A percentile compares a stretch with the other conserved stretches of the same genome.
Evolutionary conservation across 1,139 yeast species (phyloP).

Genomic region (Taphrina deformans): DNA sequence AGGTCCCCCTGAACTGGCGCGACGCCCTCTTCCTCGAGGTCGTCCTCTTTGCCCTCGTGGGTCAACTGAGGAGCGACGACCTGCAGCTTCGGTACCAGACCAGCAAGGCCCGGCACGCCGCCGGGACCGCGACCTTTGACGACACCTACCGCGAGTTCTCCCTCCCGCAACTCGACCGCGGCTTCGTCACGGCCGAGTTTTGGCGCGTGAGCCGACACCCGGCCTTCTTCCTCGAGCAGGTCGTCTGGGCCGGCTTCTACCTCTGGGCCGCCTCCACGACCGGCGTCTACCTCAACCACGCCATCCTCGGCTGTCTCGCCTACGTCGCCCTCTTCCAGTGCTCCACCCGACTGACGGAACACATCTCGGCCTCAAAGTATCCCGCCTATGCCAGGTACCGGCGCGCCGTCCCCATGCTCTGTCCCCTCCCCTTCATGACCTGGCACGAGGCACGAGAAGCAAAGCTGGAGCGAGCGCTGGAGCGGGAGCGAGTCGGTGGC

Average conservation of each 20-base stretch:
- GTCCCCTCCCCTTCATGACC: conserved; percentile 33
- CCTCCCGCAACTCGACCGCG: conserved; percentile 36
- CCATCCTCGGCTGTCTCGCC: conserved; percentile 37
- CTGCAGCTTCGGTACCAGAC: conserved; percentile 38
- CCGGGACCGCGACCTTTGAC: conserved; percentile 11
- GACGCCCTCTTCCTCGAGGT: conserved; percentile 29
- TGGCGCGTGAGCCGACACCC: conserved; percentile 40
- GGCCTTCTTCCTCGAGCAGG: conserved; percentile 39
- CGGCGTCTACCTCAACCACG: conserved; percentile 37
- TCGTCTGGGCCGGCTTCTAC: conserved; percentile 39
- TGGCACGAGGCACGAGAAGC: conserved; percentile 35
- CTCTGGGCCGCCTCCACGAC: conserved; percentile 36
- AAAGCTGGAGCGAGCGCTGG: not conserved
- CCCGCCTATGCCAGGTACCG: conserved; percentile 37
- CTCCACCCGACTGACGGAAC: conserved; percentile 39
- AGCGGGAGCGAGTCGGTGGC: not conserved
- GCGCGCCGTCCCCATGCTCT: conserved; percentile 37
- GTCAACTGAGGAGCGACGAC: conserved; percentile 38
- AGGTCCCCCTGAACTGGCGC: conserved; percentile 28
- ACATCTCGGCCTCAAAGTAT: conserved; percentile 37
- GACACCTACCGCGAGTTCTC: conserved; percentile 35
- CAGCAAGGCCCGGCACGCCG: conserved; percentile 31
- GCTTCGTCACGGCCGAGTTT: conserved; percentile 39
- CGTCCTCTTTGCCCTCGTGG: conserved; percentile 29
- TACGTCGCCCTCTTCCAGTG: conserved; percentile 38